Percentiles rank a stretch among this genome's conserved stretches.
phyloP scores from a whole-genome alignment of 106 monocot genomes.

The Apostasia ramifera region DNA sequence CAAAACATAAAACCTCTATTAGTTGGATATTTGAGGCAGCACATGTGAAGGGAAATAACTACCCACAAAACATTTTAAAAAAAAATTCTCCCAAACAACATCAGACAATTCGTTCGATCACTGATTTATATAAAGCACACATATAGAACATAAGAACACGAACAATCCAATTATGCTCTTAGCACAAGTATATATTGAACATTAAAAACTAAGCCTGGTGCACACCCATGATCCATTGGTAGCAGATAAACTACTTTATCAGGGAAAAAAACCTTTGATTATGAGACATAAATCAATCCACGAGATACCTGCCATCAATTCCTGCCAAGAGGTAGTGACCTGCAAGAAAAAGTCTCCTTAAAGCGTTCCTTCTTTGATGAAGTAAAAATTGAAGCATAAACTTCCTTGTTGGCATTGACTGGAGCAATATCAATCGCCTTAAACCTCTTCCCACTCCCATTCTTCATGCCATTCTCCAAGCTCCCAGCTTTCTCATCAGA shows the following conservation, averaged over 20 bases:
- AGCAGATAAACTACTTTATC: background rate
- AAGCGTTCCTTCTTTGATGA: slow-evolving; percentile 69
- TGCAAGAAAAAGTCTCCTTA: slow-evolving; percentile 81
- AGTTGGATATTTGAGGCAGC: too few relatives aligned
- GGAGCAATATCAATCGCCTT: slow-evolving; percentile 68
- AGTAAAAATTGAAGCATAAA: slow-evolving; percentile 92
- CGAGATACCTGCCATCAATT: slow-evolving; percentile 35
- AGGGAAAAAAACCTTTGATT: background rate
- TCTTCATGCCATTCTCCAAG: slow-evolving; percentile 39
- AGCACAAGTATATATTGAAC: background rate
- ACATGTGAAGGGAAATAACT: too few relatives aligned
- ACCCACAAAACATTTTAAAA: too few relatives aligned
- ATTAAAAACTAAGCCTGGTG: too few relatives aligned
- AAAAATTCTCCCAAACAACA: too few relatives aligned
- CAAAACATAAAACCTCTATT: too few relatives aligned
- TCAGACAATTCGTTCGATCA: too few relatives aligned
- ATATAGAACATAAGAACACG: too few relatives aligned
- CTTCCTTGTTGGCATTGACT: slow-evolving; percentile 73
- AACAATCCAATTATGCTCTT: background rate
- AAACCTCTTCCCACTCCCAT: slow-evolving; percentile 44
- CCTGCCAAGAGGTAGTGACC: slow-evolving; percentile 86
- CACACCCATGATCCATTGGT: too few relatives aligned
- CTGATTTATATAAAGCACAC: too few relatives aligned
- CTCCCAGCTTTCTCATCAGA: slow-evolving; percentile 15
- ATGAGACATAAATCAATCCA: background rate